A percentile compares a stretch with the other conserved stretches of the same genome.
These are phyloP conservation scores for Kuraishia capsulata DNA, from an alignment of 805 yeast genomes.

Conservation along the genomic window DNA sequence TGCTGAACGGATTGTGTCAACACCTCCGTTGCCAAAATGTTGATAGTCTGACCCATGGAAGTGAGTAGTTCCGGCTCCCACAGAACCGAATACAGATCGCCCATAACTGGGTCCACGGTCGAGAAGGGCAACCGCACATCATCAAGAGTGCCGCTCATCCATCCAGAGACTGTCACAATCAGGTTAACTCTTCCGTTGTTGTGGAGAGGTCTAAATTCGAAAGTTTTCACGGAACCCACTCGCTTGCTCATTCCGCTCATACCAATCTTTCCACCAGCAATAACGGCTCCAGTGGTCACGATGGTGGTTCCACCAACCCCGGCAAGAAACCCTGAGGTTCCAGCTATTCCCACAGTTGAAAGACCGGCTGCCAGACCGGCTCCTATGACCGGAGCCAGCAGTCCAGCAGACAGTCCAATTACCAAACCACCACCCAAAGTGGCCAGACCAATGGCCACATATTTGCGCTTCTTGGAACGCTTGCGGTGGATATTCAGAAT, in stretches of 20 bases:
- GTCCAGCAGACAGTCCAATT: constrained; percentile 89
- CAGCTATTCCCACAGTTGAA: constrained; percentile 87
- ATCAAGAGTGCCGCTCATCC: constrained; percentile 95
- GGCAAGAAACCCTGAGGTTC: constrained; percentile 88
- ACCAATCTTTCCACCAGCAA: constrained; percentile 88
- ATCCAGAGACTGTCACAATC: constrained; percentile 86
- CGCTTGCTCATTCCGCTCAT: constrained; percentile 75
- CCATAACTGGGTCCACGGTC: constrained; percentile 96
- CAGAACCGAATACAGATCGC: constrained; percentile 80
- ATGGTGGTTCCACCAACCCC: constrained; percentile 96
- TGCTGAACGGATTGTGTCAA: constrained; percentile 91
- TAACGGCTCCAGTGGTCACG: constrained; percentile 86
- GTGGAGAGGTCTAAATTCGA: constrained; percentile 88
- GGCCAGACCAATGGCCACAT: constrained; percentile 88
- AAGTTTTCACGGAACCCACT: constrained; percentile 87
- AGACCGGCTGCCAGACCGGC: constrained; percentile 98
- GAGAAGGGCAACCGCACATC: constrained; percentile 95
- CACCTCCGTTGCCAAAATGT: constrained; percentile 88
- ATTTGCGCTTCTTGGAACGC: constrained; percentile 51
- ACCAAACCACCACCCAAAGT: constrained; percentile 94
- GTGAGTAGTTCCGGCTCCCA: constrained; percentile 99
- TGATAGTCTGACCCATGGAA: constrained; percentile 93
- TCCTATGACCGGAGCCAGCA: constrained; percentile 95
- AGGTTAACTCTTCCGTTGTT: constrained; percentile 83
- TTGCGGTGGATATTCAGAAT: constrained; percentile 67